A percentile compares a stretch with the other conserved stretches of the same genome.
Evolutionary conservation across 139 green algal genomes (phyloP).

Genomic region (Medakamo hakoo): DNA sequence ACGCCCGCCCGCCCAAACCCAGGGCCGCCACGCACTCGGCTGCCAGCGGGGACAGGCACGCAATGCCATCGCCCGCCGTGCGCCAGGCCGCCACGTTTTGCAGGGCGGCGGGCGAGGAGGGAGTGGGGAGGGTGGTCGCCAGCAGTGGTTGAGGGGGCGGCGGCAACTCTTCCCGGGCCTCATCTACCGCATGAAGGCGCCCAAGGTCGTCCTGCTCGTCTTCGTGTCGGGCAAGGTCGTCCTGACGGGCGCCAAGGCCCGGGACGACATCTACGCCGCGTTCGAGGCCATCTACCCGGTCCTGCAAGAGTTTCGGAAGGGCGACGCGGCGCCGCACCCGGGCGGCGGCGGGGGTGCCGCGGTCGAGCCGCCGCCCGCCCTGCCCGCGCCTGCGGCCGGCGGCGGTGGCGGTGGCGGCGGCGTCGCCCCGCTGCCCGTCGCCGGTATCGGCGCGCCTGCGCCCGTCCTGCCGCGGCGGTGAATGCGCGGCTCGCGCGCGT

Average conservation of each 20-base stretch:
- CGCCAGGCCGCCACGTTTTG: neutral
- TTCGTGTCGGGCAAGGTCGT: slow-evolving; percentile 96
- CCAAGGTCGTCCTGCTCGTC: slow-evolving; percentile 98
- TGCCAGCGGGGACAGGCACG: neutral
- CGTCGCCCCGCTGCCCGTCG: too few relatives aligned
- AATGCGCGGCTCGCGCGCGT: neutral
- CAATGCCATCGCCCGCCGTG: neutral
- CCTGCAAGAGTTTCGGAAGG: slow-evolving; percentile 78
- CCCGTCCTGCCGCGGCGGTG: neutral
- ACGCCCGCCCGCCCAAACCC: neutral
- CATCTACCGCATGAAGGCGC: slow-evolving; percentile 95
- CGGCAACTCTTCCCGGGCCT: slow-evolving; percentile 98
- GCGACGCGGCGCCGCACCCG: slow-evolving; percentile 15
- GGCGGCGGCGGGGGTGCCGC: too few relatives aligned
- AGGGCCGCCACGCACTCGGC: neutral
- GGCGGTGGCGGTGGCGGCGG: too few relatives aligned
- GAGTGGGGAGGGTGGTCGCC: too few relatives aligned
- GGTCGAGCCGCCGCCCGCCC: too few relatives aligned
- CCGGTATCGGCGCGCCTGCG: too few relatives aligned
- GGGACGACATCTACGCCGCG: slow-evolving; percentile 93
- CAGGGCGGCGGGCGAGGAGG: too few relatives aligned
- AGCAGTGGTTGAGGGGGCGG: too few relatives aligned
- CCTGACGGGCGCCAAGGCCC: slow-evolving; percentile 65
- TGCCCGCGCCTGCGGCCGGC: too few relatives aligned
- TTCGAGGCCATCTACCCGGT: slow-evolving; percentile 98